These are phyloP conservation scores for Beverwykella pulmonaria DNA, from an alignment of 495 filamentous ascomycete species.

Conservation along the genomic window DNA sequence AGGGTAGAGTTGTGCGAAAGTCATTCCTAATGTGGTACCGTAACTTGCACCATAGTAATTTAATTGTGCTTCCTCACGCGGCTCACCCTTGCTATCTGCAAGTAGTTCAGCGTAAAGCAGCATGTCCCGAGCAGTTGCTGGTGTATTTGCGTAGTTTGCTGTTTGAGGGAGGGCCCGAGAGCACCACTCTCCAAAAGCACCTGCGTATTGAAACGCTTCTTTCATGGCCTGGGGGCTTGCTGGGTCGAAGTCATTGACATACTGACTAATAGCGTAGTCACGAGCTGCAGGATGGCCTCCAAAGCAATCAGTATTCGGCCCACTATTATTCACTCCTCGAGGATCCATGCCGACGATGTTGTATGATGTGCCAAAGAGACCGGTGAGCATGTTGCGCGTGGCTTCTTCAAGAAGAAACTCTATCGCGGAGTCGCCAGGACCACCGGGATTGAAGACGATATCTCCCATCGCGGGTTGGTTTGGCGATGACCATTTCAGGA, in stretches of 20 bases:
- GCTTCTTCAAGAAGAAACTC: slow-evolving; percentile 20
- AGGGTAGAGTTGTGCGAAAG: slow-evolving; percentile 57
- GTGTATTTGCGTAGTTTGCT: slow-evolving; percentile 51
- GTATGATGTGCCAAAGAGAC: slow-evolving; percentile 38
- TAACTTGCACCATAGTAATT: slow-evolving; percentile 42
- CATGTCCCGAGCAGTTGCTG: slow-evolving; percentile 54
- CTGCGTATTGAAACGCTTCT: slow-evolving; percentile 39
- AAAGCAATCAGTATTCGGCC: slow-evolving; percentile 8
- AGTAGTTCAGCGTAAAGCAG: slow-evolving; percentile 55
- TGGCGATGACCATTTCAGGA: slow-evolving; percentile 42
- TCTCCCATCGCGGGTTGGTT: slow-evolving; percentile 47
- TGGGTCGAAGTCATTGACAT: slow-evolving; percentile 37
- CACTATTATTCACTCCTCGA: slow-evolving; percentile 23
- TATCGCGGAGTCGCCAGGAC: slow-evolving; percentile 53
- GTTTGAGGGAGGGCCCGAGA: slow-evolving; percentile 20
- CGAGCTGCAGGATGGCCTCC: not conserved
- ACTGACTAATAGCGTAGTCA: slow-evolving; percentile 24
- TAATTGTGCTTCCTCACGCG: slow-evolving; percentile 30
- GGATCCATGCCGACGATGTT: slow-evolving; percentile 38
- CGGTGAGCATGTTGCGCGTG: not conserved
- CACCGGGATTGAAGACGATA: slow-evolving; percentile 50
- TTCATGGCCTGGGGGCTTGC: slow-evolving; percentile 38
- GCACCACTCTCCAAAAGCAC: slow-evolving; percentile 42
- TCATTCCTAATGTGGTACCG: slow-evolving; percentile 41
- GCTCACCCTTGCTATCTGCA: slow-evolving; percentile 38